phyloP scores from a whole-genome alignment of 352 stramenopile genomes.

The Pythium insidiosum region DNA sequence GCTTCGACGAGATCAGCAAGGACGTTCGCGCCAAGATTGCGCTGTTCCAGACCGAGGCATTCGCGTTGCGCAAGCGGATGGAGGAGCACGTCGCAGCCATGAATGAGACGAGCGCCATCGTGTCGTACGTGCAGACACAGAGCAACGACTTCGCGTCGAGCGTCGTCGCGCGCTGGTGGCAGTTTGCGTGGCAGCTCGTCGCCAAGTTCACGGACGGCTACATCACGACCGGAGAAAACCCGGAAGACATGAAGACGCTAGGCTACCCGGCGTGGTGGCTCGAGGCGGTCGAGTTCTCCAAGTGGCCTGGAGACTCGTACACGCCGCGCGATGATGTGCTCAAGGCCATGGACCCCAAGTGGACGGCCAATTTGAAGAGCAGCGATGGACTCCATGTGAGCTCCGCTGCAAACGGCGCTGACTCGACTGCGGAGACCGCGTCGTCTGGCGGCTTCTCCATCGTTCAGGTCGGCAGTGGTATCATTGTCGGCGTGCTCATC shows the following conservation, averaged over 20 bases:
- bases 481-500: slow-evolving; percentile 9
- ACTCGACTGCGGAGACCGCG: background rate
- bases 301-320: slow-evolving; percentile 41
- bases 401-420: too few relatives aligned
- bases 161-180: slow-evolving; percentile 41
- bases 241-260: slow-evolving; percentile 27
- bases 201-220: slow-evolving; percentile 49
- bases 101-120: slow-evolving; percentile 15
- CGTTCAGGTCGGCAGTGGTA: slow-evolving; percentile 7
- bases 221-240: slow-evolving; percentile 36
- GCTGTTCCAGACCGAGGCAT: slow-evolving; percentile 23
- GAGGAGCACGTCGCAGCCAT: slow-evolving; percentile 15
- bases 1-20: slow-evolving; percentile 41
- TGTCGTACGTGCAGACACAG: slow-evolving; percentile 18
- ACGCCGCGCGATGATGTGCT: slow-evolving; percentile 13
- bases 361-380: too few relatives aligned
- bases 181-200: slow-evolving; percentile 41
- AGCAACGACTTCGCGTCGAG: slow-evolving; percentile 33
- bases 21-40: slow-evolving; percentile 27
- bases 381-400: too few relatives aligned
- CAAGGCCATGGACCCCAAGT: slow-evolving; percentile 10
- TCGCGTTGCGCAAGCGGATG: slow-evolving; percentile 17
- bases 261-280: slow-evolving; percentile 51
- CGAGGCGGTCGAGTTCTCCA: slow-evolving; percentile 20
- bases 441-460: background rate